Base-by-base conservation (phyloP, 1,139 yeast species). In the Yamadazyma epiphylla region DNA sequence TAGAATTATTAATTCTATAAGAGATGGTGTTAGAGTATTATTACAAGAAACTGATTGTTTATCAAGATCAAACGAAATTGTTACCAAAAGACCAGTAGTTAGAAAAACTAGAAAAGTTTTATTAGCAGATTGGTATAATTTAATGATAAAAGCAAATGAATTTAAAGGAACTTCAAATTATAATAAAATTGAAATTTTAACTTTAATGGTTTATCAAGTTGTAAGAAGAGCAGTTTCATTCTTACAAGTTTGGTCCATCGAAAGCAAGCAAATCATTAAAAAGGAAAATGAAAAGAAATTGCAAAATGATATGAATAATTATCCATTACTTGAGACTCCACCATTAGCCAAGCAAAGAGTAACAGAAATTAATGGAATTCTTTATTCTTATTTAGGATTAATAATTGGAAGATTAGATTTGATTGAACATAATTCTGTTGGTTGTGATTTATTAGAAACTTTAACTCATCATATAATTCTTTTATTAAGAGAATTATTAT, bases 101-200 rank as follows among this genome's bases (percentile, higher is more conserved):
- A 66, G 94, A 31, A 80, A 76, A 43, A 70, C 83, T 36, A 71
- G 98, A 43, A 89, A 89, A 55, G 70, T 80, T 13, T 62, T 91
- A 35, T 72, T 91, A 26, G 89, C 95, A 1, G 96, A 89, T 50
- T 84, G 96, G 83, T 89, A 94, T 33, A 83, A 81, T 37, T 64
- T 91, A 26, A 88, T 89, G 74, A 75, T 83, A 7, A 82, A 84
- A 45, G 96, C 96, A 3, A 87, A 84, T 47, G 87, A 84, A 34
- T 84, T 79, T 51, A 79, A 82, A 48, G 80, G 85, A 31, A 80
- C 94, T 1, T 68, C 81, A 22, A 80, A 76, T 37, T 69, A 69
- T 30, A 67, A 70, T 26, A 80, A 84, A 42, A 74, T 87, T 36
- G 87, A 81, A 44, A 75, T 80, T 14, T 64, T 89, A 37, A 82